Percentiles rank a stretch among this genome's conserved stretches.
Evolutionary conservation across 2,329 filamentous ascomycete genomes (phyloP).

Genomic region (Talaromyces sp.): DNA sequence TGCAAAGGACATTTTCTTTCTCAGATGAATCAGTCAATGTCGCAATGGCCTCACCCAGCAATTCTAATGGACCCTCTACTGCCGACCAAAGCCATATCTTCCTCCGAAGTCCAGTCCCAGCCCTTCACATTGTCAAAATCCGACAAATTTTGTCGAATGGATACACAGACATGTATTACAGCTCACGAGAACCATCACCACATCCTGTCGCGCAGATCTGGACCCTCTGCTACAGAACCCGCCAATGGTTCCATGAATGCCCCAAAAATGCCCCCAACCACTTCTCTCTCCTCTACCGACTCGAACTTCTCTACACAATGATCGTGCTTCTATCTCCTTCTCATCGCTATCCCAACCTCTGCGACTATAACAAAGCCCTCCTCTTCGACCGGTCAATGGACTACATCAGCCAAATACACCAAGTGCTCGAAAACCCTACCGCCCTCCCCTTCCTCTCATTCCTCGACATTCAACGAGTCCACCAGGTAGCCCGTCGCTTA

Average conservation of each 20-base stretch:
- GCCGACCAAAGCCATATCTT: slow-evolving; percentile 48
- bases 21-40: slow-evolving; percentile 87
- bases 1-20: slow-evolving; percentile 87
- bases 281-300: slow-evolving; percentile 76
- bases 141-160: slow-evolving; percentile 84
- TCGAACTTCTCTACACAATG: slow-evolving; percentile 88
- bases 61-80: slow-evolving; percentile 53
- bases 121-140: slow-evolving; percentile 77
- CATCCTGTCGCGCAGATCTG: slow-evolving; percentile 60
- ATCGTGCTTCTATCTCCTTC: slow-evolving; percentile 87
- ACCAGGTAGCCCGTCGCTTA: slow-evolving; percentile 66
- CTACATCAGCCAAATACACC: slow-evolving; percentile 76
- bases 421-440: slow-evolving; percentile 62
- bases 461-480: slow-evolving; percentile 82
- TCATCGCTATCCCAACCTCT: slow-evolving; percentile 68
- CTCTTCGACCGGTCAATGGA: slow-evolving; percentile 85
- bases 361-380: slow-evolving; percentile 74
- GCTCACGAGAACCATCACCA: slow-evolving; percentile 67
- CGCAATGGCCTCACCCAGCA: slow-evolving; percentile 63
- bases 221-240: slow-evolving; percentile 60
- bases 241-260: slow-evolving; percentile 77
- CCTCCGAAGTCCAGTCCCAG: slow-evolving; percentile 65
- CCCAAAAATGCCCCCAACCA: slow-evolving; percentile 65
- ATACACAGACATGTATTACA: slow-evolving; percentile 87
- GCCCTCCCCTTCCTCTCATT: slow-evolving; percentile 76